Conservation (phyloP, 805 yeast species). For the Saturnispora hagleri region DNA sequence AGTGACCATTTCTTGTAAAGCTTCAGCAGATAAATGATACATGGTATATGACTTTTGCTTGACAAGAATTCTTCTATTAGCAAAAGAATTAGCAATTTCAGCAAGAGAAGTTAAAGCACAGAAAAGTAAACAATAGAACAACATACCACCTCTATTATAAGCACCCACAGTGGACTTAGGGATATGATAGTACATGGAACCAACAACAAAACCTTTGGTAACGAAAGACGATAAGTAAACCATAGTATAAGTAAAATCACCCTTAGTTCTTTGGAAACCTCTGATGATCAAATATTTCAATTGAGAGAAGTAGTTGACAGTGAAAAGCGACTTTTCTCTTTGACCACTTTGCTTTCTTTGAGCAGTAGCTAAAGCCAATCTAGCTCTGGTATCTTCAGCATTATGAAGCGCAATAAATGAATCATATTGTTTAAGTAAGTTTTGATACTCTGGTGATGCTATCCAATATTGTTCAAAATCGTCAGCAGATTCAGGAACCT, state of each 20-base stretch:
- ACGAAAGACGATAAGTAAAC: conserved; percentile 46
- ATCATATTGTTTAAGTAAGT: conserved; percentile 29
- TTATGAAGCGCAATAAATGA: conserved; percentile 31
- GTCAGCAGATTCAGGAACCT: conserved; percentile 45
- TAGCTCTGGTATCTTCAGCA: conserved; percentile 31
- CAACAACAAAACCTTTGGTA: conserved; percentile 50
- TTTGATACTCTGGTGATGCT: conserved; percentile 44
- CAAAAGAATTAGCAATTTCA: conserved; percentile 52
- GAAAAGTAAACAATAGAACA: conserved; percentile 51
- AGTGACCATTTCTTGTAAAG: conserved; percentile 49
- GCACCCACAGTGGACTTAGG: conserved; percentile 45
- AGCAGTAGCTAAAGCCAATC: conserved; percentile 34
- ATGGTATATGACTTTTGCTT: conserved; percentile 56
- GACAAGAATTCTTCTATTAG: conserved; percentile 51
- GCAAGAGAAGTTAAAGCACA: conserved; percentile 56
- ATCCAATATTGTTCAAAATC: conserved; percentile 56
- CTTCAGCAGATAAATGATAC: conserved; percentile 58
- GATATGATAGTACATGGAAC: conserved; percentile 50
- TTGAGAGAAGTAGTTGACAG: conserved; percentile 40
- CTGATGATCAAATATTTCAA: conserved; percentile 43
- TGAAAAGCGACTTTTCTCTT: conserved; percentile 29
- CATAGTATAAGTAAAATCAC: conserved; percentile 49
- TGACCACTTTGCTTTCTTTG: conserved; percentile 31
- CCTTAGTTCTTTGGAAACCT: conserved; percentile 49
- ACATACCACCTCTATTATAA: conserved; percentile 51